Evolutionary conservation across 805 yeast species (phyloP).

Genomic region (Metschnikowia kunwiensis): DNA sequence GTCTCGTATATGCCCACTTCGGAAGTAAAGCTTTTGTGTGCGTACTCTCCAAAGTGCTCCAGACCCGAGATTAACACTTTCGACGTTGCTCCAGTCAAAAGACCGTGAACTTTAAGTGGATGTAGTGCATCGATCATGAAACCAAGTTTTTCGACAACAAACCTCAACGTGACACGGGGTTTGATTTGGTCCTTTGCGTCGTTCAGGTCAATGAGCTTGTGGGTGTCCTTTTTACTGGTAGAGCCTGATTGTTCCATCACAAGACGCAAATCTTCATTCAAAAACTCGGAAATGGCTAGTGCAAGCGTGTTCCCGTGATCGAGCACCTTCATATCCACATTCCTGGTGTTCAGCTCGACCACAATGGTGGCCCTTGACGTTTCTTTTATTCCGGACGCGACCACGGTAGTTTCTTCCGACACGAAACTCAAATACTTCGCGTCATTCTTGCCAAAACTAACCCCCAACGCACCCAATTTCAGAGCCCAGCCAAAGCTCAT

Average conservation of each 20-base stretch:
- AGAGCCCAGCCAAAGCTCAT: slow-evolving; percentile 7
- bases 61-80: slow-evolving; percentile 1
- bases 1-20: slow-evolving; percentile 16
- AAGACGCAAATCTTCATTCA: slow-evolving; percentile 1
- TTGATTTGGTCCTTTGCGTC: background rate
- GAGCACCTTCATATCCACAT: slow-evolving; percentile 8
- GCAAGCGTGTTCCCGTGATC: slow-evolving; percentile 7
- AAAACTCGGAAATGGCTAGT: background rate
- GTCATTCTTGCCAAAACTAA: slow-evolving; percentile 4
- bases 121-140: slow-evolving; percentile 7
- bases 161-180: slow-evolving; percentile 6
- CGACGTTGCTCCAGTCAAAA: slow-evolving; percentile 2
- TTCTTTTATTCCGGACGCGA: slow-evolving; percentile 3
- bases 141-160: slow-evolving; percentile 1
- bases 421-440: background rate
- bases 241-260: background rate
- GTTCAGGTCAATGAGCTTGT: background rate
- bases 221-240: too few species aligned
- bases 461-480: slow-evolving; percentile 2
- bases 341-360: slow-evolving; percentile 4
- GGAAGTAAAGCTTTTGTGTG: slow-evolving; percentile 16
- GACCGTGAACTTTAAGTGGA: slow-evolving; percentile 12
- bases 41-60: slow-evolving; percentile 2
- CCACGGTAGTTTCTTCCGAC: slow-evolving; percentile 2
- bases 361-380: background rate